These are phyloP conservation scores for Emericellopsis cladophorae DNA, from an alignment of 2,329 filamentous ascomycete species.

Conservation along the genomic window DNA sequence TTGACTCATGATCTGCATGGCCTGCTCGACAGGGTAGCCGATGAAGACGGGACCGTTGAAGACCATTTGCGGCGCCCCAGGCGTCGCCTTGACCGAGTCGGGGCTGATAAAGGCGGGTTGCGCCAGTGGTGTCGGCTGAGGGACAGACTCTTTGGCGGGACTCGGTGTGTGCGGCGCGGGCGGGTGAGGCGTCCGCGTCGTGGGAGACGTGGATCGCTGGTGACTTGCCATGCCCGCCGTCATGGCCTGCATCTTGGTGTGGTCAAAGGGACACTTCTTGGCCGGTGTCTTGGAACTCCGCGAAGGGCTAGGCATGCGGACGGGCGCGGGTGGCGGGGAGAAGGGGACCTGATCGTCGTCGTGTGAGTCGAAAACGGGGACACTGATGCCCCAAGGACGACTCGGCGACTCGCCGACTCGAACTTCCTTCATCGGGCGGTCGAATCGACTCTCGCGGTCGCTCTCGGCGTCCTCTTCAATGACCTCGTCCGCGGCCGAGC, in stretches of 20 bases:
- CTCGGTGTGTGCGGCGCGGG: slow-evolving; percentile 5
- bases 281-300: slow-evolving; percentile 13
- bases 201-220: slow-evolving; percentile 4
- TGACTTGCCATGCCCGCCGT: slow-evolving; percentile 8
- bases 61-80: slow-evolving; percentile 51
- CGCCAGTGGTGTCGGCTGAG: slow-evolving; percentile 8
- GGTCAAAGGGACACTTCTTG: slow-evolving; percentile 48
- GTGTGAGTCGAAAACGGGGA: slow-evolving; percentile 44
- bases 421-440: slow-evolving; percentile 75
- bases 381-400: slow-evolving; percentile 81
- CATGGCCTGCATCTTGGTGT: slow-evolving; percentile 28
- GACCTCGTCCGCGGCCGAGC: slow-evolving; percentile 17
- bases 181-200: slow-evolving; percentile 1
- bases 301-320: slow-evolving; percentile 30
- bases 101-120: slow-evolving; percentile 43
- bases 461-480: slow-evolving; percentile 26
- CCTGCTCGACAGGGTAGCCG: slow-evolving; percentile 75
- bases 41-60: slow-evolving; percentile 94
- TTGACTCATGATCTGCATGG: slow-evolving; percentile 60
- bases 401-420: slow-evolving; percentile 90
- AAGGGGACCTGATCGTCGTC: slow-evolving; percentile 27
- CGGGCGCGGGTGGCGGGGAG: slow-evolving; percentile 46
- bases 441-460: slow-evolving; percentile 62
- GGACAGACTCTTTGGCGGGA: slow-evolving; percentile 9
- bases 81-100: slow-evolving; percentile 6